Base-by-base conservation (phyloP, 306 rosid species). In the Hippophae gyantsensis region DNA sequence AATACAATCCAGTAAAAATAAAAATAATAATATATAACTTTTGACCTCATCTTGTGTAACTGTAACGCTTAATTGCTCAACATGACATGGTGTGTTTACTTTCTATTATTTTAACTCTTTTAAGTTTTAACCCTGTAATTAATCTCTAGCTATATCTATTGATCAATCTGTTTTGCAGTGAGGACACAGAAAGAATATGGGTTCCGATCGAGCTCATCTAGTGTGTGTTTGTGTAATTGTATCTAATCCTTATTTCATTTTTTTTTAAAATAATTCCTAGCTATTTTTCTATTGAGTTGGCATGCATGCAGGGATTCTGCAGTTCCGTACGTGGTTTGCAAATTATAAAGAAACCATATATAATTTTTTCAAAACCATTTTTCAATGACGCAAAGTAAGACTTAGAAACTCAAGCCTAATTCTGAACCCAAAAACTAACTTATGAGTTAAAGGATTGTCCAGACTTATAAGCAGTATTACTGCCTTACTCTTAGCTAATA, bases 291-390 rank as follows among this genome's bases (percentile, higher is more conserved):
- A 10, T 7, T 49, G 60, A 65, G 44, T 42, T 72, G 67, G 57
- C 67, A 11, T 50, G 58, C 76, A 72, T 72, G 76, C 72, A 72
- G 23, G 58, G 6, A 12, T 10, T 32, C 18, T 11, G 6, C 5
- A 48, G 51, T 48, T 1, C 13, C 51, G 4, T 1, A 48, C 0
- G 6, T 48, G 6, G 6, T 5, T 48, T 10, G 10, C 6, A 14
- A 10, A 48, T 48, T 48, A 48, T 13, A 13, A 5, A 48, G n/a
- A 9, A 6, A 9, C 52, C 52, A 48, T n/a, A n/a, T n/a, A n/a
- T 48, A 8, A 48, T 48, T 10, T 48, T 48, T 6, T 7, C 52
- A 48, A 48, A 8, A 48, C 14, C n/a, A 10, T 7, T 10, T 14
- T 7, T 48, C 6, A 10, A 5, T 48, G n/a, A 13, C 52, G 14